Evolutionary conservation across 768 basidiomycete genomes (phyloP), one percentile per base, ranked within the genome.

Genomic region (Mycena rebaudengoi): DNA sequence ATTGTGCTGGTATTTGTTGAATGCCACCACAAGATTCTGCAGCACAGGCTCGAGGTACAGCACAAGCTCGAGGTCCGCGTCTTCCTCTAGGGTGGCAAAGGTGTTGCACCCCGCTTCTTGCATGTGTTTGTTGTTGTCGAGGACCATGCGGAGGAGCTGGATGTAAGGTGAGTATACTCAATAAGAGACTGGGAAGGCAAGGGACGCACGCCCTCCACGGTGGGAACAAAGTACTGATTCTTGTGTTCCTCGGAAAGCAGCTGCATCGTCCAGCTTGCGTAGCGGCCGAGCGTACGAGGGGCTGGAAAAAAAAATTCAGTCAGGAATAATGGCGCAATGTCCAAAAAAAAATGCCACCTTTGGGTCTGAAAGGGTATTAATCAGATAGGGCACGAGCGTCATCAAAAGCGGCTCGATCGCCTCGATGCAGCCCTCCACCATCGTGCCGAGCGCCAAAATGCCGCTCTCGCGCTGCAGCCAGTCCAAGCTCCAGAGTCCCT

Each of bases 91-190:
- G 18, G 97, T 99, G 13, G 97, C 98, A 72, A 99, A 98, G 1
- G 98, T 98, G 67, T 94, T 96, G 78, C 97, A 99, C 12, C 97
- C 97, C 3, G 97, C 97, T 79, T 99, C 97, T 80, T 99, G 97
- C 0, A 99, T 98, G 20, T 95, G 92, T 79, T 99, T 99, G 80
- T 99, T 99, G 75, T 94, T 93, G n/a, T n/a, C n/a, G n/a, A n/a
- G n/a, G n/a, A n/a, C n/a, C n/a, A n/a, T n/a, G n/a, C n/a, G n/a
- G 61, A 74, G 98, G 49, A 98, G 80, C 14, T 98, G 95, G 93
- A 97, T 98, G 57, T 93, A 90, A 62, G 99, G 88, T 49, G 99
- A 88, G 96, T 98, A 69, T 20, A 62, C n/a, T n/a, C 40, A n/a
- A n/a, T n/a, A n/a, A n/a, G n/a, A 12, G n/a, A n/a, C n/a, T 29